Percentiles rank a stretch among this genome's conserved stretches.
Evolutionary conservation across 331 rosid species (phyloP).

Genomic region (Acacia pycnantha): DNA sequence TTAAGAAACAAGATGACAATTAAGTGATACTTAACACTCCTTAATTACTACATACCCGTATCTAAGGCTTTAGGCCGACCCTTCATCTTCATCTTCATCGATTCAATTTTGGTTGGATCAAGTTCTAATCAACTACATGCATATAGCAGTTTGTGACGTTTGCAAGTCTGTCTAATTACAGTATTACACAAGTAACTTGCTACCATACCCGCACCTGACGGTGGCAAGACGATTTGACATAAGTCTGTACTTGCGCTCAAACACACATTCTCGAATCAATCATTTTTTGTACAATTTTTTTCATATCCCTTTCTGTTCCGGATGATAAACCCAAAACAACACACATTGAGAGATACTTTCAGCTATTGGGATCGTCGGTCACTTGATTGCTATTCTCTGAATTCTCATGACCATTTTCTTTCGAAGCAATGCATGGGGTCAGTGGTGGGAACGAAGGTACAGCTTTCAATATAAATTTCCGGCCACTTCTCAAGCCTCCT

Average conservation of each 20-base stretch:
- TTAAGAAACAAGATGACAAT: neutral
- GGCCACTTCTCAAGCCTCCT: constrained; percentile 43
- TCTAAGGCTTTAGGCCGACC: neutral
- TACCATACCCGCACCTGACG: constrained; percentile 12
- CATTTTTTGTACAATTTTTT: neutral
- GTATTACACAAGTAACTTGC: neutral
- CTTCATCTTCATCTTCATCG: neutral
- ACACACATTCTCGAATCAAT: neutral
- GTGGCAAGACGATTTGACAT: constrained; percentile 25
- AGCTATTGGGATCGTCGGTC: constrained; percentile 19
- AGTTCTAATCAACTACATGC: neutral
- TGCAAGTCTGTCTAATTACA: neutral
- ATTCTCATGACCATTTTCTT: constrained; percentile 20
- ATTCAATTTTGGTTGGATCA: neutral
- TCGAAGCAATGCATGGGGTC: constrained; percentile 39
- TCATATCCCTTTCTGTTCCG: neutral
- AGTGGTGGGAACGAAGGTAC: constrained; percentile 57
- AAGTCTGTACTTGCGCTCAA: neutral
- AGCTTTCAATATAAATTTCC: constrained; percentile 42
- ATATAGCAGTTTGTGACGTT: neutral
- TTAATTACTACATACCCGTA: neutral
- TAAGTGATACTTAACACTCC: neutral
- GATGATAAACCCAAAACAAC: neutral
- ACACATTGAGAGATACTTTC: constrained; percentile 21
- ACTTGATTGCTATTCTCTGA: constrained; percentile 25